phyloP scores from a whole-genome alignment of 148 eudicot genomes.

The Pouteria glomerata region DNA sequence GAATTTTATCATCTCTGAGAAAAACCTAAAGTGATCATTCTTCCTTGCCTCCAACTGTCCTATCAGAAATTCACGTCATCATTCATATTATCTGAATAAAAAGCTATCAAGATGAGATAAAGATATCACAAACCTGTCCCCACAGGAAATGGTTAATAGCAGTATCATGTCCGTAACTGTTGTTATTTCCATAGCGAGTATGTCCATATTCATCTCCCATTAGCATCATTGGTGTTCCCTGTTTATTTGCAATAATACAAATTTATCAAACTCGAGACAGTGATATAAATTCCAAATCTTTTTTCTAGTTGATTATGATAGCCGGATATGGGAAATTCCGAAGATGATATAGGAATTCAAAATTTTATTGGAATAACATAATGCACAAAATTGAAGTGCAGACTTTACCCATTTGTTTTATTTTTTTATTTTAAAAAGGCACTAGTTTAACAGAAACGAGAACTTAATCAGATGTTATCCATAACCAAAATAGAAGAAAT shows the following conservation, averaged over 20 bases:
- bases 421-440: too few species aligned
- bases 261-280: background rate
- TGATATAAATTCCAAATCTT: background rate
- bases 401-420: background rate
- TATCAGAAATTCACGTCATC: slow-evolving; percentile 13
- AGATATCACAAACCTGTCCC: slow-evolving; percentile 55
- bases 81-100: background rate
- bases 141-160: slow-evolving; percentile 89
- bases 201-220: slow-evolving; percentile 99
- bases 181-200: slow-evolving; percentile 93
- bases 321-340: background rate
- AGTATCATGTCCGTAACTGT: slow-evolving; percentile 92
- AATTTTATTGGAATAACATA: background rate
- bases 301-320: background rate
- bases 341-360: background rate
- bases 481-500: background rate
- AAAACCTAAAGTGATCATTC: slow-evolving; percentile 68
- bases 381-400: background rate
- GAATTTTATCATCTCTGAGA: slow-evolving; percentile 76
- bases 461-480: background rate
- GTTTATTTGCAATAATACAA: slow-evolving; percentile 9
- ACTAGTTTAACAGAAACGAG: too few species aligned
- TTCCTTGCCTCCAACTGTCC: slow-evolving; percentile 64
- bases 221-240: slow-evolving; percentile 99
- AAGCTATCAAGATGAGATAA: background rate